Base-by-base conservation (phyloP, 1,284 basidiomycete genomes). In the Abortiporus biennis region DNA sequence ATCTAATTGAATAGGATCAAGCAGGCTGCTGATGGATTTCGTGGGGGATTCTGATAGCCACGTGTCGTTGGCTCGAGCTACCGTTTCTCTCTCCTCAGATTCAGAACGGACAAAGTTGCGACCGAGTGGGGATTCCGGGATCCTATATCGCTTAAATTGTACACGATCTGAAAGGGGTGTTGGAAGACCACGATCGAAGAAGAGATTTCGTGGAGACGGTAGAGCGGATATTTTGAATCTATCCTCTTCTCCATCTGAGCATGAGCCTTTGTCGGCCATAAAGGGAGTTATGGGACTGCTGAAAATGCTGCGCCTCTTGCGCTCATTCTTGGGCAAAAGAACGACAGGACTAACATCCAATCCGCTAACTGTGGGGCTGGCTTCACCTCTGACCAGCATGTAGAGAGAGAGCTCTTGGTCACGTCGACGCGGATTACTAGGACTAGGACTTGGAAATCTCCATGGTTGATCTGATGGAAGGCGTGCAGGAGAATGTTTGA, bases 391-490 rank as follows among this genome's bases (percentile, higher is more conserved):
- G 19, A 74, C 68, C 17, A 86, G 64, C 70, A 80, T 74, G 40
- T 71, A 70, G 35, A 85, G 62, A 20, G 78, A 79, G n/a, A 83
- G 53, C 45, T 86, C 78, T 30, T 76, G 72, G n/a, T n/a, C n/a
- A n/a, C n/a, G n/a, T n/a, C n/a, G n/a, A n/a, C n/a, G n/a, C n/a
- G n/a, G n/a, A 8, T 72, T 71, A 22, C 61, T 69, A 11, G 75
- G 77, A 41, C 78, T 80, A 16, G 80, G 80, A 52, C 80, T 83
- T 13, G 78, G 75, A 56, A 77, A 86, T 27, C 80, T 74, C 85
- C 84, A 87, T 4, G 85, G 83, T 46, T 85, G 82, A 49, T 83
- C 78, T 15, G 76, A 80, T 5, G 81, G 80, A 16, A 80, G 69
- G 5, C 74, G 79, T 0, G 78, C 73, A 9, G 83, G 79, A 5